phyloP scores from a whole-genome alignment of 2,329 filamentous ascomycete species.

The Aspergillus hortae region DNA sequence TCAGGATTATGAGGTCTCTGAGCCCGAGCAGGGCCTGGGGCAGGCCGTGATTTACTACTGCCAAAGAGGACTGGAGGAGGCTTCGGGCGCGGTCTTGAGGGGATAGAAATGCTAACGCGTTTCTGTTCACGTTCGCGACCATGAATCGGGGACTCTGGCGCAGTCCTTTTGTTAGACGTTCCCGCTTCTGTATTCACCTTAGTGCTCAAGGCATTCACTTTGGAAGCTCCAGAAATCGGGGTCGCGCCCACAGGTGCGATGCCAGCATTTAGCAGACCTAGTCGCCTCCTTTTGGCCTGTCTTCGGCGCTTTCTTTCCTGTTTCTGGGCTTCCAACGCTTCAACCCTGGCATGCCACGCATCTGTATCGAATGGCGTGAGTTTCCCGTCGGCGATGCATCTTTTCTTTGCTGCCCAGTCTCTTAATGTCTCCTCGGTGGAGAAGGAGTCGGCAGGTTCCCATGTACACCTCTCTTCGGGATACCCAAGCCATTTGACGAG shows the following conservation, averaged over 20 bases:
- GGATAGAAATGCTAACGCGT: neutral
- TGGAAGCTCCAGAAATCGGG: too few species aligned
- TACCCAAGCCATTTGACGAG: constrained; percentile 65
- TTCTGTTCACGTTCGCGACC: too few species aligned
- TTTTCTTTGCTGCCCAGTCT: constrained; percentile 39
- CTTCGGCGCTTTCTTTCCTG: constrained; percentile 22
- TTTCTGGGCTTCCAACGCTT: constrained; percentile 1
- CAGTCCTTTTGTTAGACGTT: too few species aligned
- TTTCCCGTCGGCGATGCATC: constrained; percentile 27
- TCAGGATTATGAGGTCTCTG: constrained; percentile 8
- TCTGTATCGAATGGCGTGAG: constrained; percentile 28
- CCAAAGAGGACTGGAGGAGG: constrained; percentile 17
- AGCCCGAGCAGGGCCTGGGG: neutral
- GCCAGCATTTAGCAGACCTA: constrained; percentile 11
- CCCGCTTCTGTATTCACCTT: too few species aligned
- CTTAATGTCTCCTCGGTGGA: constrained; percentile 33
- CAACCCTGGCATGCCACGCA: constrained; percentile 16
- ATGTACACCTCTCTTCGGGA: constrained; percentile 53
- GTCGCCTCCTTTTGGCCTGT: constrained; percentile 24
- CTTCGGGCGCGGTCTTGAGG: neutral
- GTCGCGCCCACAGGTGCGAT: neutral
- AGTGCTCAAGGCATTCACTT: too few species aligned
- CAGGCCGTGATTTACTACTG: constrained; percentile 1
- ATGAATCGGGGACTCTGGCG: too few species aligned
- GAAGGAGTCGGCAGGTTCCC: constrained; percentile 49